These are phyloP conservation scores for Alternaria sp. DNA, from an alignment of 2,329 filamentous ascomycete genomes.

Conservation along the genomic window DNA sequence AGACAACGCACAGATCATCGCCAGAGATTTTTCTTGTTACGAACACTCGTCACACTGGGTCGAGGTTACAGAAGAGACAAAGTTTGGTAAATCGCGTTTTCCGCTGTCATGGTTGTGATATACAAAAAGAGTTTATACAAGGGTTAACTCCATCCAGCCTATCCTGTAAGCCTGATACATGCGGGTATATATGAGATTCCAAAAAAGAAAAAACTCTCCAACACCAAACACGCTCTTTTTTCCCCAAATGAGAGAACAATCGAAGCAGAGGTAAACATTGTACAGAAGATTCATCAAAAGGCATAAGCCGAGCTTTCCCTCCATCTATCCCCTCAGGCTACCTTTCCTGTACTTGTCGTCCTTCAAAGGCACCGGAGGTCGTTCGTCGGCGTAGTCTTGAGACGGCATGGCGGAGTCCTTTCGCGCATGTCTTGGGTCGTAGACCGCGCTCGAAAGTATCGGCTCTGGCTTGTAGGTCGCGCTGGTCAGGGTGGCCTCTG, in stretches of 20 bases:
- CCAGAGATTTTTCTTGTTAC: background rate
- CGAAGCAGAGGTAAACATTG: background rate
- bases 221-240: background rate
- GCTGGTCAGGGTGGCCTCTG: constrained; percentile 11
- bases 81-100: background rate
- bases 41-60: background rate
- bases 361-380: constrained; percentile 14
- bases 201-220: background rate
- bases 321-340: constrained; percentile 6
- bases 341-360: constrained; percentile 20
- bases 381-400: constrained; percentile 10
- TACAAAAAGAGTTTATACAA: background rate
- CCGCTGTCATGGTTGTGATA: background rate
- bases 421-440: constrained; percentile 20
- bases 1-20: no score
- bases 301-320: background rate
- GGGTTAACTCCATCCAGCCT: background rate
- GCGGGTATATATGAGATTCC: background rate
- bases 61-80: background rate
- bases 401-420: constrained; percentile 36
- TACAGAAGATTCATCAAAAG: background rate
- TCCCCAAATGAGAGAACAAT: background rate
- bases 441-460: constrained; percentile 15
- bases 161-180: background rate
- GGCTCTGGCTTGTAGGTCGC: constrained; percentile 20